phyloP scores from a whole-genome alignment of 2,329 filamentous ascomycete species.

The Colletotrichum simmondsii region DNA sequence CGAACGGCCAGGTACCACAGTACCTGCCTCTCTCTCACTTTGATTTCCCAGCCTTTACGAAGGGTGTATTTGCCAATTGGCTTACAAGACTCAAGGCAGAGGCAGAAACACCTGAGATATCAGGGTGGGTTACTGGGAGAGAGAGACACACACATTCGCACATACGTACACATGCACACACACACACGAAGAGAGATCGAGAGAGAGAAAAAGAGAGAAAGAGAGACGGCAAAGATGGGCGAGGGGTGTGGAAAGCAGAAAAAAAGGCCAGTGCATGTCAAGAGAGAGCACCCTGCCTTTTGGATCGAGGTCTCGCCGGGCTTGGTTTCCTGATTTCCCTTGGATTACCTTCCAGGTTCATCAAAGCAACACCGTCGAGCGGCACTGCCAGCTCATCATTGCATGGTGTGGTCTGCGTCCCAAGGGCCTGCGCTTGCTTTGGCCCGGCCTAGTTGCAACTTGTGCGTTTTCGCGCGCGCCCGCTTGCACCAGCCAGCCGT shows the following conservation, averaged over 20 bases:
- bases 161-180: neutral
- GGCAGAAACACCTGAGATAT: neutral
- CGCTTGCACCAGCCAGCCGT: constrained; percentile 15
- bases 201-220: too few species aligned
- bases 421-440: constrained; percentile 50
- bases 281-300: neutral
- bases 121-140: neutral
- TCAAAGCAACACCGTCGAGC: constrained; percentile 21
- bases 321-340: neutral
- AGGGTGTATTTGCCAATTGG: neutral
- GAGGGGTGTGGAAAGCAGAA: too few species aligned
- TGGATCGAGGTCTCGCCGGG: constrained; percentile 12
- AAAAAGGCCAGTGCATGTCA: neutral
- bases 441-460: constrained; percentile 44
- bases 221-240: neutral
- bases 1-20: neutral
- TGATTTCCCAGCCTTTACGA: neutral
- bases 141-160: neutral
- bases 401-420: constrained; percentile 73
- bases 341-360: neutral
- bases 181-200: too few species aligned
- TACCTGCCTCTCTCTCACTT: neutral
- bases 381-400: constrained; percentile 82
- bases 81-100: neutral
- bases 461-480: constrained; percentile 47